Conservation (phyloP, 805 yeast genomes). For the Debaryomyces castellii region DNA sequence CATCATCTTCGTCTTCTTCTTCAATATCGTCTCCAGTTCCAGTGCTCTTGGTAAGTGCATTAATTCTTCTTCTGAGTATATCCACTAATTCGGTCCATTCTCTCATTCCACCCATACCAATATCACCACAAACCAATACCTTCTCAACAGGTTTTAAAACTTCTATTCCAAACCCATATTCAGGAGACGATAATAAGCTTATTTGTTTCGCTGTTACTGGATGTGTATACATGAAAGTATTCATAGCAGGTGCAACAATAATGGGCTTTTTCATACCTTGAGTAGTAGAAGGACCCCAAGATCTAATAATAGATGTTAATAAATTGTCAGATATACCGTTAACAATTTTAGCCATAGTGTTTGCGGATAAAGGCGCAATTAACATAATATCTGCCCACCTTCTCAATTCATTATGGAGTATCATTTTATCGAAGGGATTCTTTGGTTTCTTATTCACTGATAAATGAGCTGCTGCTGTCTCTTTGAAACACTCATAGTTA, state of each 20-base stretch:
- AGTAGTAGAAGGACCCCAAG: constrained; percentile 26
- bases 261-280: constrained; percentile 36
- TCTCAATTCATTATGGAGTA: constrained; percentile 44
- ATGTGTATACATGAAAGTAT: constrained; percentile 47
- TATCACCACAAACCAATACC: constrained; percentile 47
- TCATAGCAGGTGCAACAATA: constrained; percentile 49
- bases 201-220: constrained; percentile 45
- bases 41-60: constrained; percentile 23
- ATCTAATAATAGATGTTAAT: constrained; percentile 39
- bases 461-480: constrained; percentile 13
- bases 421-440: constrained; percentile 35
- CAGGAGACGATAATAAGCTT: constrained; percentile 27
- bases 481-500: constrained; percentile 28
- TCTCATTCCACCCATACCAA: constrained; percentile 52
- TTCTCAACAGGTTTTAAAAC: constrained; percentile 47
- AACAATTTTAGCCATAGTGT: constrained; percentile 43
- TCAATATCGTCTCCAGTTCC: constrained; percentile 18
- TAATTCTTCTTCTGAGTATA: constrained; percentile 36
- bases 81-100: constrained; percentile 49
- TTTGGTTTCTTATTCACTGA: constrained; percentile 20
- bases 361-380: constrained; percentile 46
- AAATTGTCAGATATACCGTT: constrained; percentile 46
- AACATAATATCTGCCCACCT: constrained; percentile 50
- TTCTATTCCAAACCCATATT: constrained; percentile 43
- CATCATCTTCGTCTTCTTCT: constrained; percentile 29